These are phyloP conservation scores for Tuber melanosporum DNA, from an alignment of 495 filamentous ascomycete species.

Conservation along the genomic window DNA sequence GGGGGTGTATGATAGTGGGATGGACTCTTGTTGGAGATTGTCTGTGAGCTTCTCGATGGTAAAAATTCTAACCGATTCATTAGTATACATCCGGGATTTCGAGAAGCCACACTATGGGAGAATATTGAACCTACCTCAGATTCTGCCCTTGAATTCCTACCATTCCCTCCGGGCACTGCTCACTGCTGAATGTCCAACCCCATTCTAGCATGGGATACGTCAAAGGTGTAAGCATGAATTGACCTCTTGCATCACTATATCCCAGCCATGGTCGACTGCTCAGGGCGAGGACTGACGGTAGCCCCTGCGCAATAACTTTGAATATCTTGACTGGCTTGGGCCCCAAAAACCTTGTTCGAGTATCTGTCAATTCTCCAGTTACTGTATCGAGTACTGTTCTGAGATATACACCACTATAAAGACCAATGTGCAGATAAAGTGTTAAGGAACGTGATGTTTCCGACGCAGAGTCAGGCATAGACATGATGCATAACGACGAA, in stretches of 20 bases:
- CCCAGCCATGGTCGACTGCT: slow-evolving; percentile 89
- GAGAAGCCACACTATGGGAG: slow-evolving; percentile 16
- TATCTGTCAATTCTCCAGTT: slow-evolving; percentile 90
- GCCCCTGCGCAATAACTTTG: slow-evolving; percentile 72
- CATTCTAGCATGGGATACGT: slow-evolving; percentile 83
- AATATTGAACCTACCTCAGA: slow-evolving; percentile 44
- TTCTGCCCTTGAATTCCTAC: slow-evolving; percentile 89
- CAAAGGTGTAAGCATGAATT: slow-evolving; percentile 84
- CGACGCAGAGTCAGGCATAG: slow-evolving; percentile 72
- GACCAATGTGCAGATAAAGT: slow-evolving; percentile 86
- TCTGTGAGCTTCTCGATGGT: slow-evolving; percentile 78
- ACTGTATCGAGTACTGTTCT: slow-evolving; percentile 88
- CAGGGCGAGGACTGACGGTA: slow-evolving; percentile 80
- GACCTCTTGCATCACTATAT: slow-evolving; percentile 50
- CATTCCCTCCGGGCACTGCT: slow-evolving; percentile 88
- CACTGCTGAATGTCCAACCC: slow-evolving; percentile 92
- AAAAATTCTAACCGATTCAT: slow-evolving; percentile 57
- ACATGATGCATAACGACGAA: slow-evolving; percentile 83
- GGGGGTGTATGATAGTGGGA: slow-evolving; percentile 84
- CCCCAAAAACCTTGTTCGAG: slow-evolving; percentile 86
- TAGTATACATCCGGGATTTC: background rate
- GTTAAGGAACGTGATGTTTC: slow-evolving; percentile 65
- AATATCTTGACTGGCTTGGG: slow-evolving; percentile 82
- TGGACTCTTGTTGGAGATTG: slow-evolving; percentile 80
- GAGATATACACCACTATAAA: slow-evolving; percentile 91